Evolutionary conservation across 139 green algal species (phyloP), one percentile per base, ranked within the genome.

Genomic region (Diplosphaera chodatii): DNA sequence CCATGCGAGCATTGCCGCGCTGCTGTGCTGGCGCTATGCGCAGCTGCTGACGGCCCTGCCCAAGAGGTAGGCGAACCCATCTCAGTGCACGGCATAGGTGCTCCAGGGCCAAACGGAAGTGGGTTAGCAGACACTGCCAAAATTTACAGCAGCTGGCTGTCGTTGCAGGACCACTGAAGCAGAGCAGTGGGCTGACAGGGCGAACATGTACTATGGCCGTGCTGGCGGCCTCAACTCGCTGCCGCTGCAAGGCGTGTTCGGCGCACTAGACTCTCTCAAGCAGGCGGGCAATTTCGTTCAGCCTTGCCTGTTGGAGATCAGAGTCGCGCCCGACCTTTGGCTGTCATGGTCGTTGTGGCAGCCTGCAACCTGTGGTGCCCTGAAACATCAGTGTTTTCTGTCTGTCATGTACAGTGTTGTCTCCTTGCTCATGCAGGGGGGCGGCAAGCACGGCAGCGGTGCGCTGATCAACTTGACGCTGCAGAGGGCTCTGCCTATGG

Each of bases 21-120:
- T 87, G 77, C 64, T 87, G 29, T 71, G 74, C 23, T 96, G 90
- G 90, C 85, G 85, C 1, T 89, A 85, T 41, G 74, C 77, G 32
- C 89, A 95, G 80, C 80, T 96, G 77, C 81, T 96, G 55, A 85
- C 77, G 5, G 85, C 77, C 32, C 59, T 95, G 75, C 89, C 89
- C 1, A 85, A 83, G n/a, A 74, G 89, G 48, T 59, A 3, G 16
- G 48, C n/a, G n/a, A n/a, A n/a, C n/a, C n/a, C n/a, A n/a, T n/a
- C n/a, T n/a, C n/a, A n/a, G n/a, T n/a, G n/a, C n/a, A n/a, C n/a
- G n/a, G n/a, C n/a, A n/a, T n/a, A n/a, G n/a, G n/a, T n/a, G n/a
- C n/a, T n/a, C n/a, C n/a, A n/a, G n/a, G n/a, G n/a, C n/a, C n/a
- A n/a, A n/a, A n/a, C n/a, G n/a, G n/a, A 48, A 8, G 10, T 48